A percentile compares a stretch with the other conserved stretches of the same genome.
phyloP scores from a whole-genome alignment of 805 yeast genomes.

The Phaffomyces antillensis region DNA sequence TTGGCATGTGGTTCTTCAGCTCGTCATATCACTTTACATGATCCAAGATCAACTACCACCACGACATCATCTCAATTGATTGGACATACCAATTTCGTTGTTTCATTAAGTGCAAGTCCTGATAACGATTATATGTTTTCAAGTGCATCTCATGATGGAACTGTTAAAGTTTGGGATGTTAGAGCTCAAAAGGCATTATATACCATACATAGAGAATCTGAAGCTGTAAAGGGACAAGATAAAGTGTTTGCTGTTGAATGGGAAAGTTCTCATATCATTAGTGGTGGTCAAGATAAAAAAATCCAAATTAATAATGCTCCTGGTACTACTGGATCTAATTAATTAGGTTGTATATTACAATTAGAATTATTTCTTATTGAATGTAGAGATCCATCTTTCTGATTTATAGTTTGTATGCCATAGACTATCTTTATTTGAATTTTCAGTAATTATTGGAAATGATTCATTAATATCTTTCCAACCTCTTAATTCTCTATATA shows the following conservation, averaged over 20 bases:
- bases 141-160: slow-evolving; percentile 95
- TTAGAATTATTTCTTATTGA: neutral
- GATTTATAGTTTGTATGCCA: slow-evolving; percentile 74
- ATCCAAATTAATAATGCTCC: slow-evolving; percentile 66
- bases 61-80: slow-evolving; percentile 65
- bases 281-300: slow-evolving; percentile 94
- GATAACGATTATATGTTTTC: slow-evolving; percentile 74
- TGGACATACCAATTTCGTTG: slow-evolving; percentile 92
- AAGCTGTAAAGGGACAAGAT: slow-evolving; percentile 36
- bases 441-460: slow-evolving; percentile 23
- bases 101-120: slow-evolving; percentile 66
- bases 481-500: slow-evolving; percentile 47
- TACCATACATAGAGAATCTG: slow-evolving; percentile 69
- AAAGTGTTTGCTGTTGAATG: slow-evolving; percentile 87
- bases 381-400: slow-evolving; percentile 12
- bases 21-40: slow-evolving; percentile 92
- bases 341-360: neutral
- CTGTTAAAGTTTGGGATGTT: slow-evolving; percentile 92
- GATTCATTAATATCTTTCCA: slow-evolving; percentile 47
- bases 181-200: slow-evolving; percentile 79
- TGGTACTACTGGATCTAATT: no score
- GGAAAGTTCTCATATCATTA: slow-evolving; percentile 74
- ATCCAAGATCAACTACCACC: slow-evolving; percentile 68
- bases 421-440: slow-evolving; percentile 56
- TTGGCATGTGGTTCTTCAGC: slow-evolving; percentile 95